Conservation (phyloP, 306 rosid species). For the Vicia villosa region DNA sequence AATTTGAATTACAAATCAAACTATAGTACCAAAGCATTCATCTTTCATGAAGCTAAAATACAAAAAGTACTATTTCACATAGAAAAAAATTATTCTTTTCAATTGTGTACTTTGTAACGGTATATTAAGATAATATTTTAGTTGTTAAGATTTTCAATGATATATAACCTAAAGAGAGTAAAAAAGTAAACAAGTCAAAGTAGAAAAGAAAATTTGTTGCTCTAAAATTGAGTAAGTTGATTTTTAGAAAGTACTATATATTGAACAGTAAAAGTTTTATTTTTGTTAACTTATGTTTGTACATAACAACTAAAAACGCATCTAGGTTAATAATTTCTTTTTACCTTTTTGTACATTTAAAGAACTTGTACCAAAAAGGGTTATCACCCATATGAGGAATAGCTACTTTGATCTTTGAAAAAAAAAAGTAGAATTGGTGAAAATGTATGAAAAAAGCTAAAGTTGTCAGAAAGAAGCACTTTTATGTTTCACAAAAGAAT, state of each 20-base stretch:
- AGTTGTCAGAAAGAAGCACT: slow-evolving; percentile 51
- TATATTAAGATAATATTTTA: slow-evolving; percentile 27
- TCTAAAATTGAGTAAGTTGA: slow-evolving; percentile 6
- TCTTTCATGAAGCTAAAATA: slow-evolving; percentile 36
- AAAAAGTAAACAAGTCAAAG: slow-evolving; percentile 19
- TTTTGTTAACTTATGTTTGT: not conserved
- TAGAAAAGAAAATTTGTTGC: slow-evolving; percentile 20
- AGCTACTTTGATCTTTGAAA: slow-evolving; percentile 41
- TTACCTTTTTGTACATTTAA: slow-evolving; percentile 33
- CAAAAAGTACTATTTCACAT: slow-evolving; percentile 29
- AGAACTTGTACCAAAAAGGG: slow-evolving; percentile 38
- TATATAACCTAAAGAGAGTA: slow-evolving; percentile 20
- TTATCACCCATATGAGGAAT: slow-evolving; percentile 29
- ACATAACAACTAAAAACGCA: slow-evolving; percentile 18
- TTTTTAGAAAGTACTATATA: slow-evolving; percentile 8
- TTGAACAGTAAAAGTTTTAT: not conserved
- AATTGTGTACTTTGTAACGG: slow-evolving; percentile 20
- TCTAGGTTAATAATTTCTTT: slow-evolving; percentile 6
- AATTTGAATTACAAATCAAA: slow-evolving; percentile 28
- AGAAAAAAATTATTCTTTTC: slow-evolving; percentile 2
- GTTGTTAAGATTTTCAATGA: slow-evolving; percentile 20
- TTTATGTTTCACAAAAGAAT: slow-evolving; percentile 50
- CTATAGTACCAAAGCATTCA: slow-evolving; percentile 31
- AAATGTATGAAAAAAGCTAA: slow-evolving; percentile 53
- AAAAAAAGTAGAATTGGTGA: slow-evolving; percentile 42